These are phyloP conservation scores for Thelonectria discophora DNA, from an alignment of 2,329 filamentous ascomycete species.

Conservation along the genomic window DNA sequence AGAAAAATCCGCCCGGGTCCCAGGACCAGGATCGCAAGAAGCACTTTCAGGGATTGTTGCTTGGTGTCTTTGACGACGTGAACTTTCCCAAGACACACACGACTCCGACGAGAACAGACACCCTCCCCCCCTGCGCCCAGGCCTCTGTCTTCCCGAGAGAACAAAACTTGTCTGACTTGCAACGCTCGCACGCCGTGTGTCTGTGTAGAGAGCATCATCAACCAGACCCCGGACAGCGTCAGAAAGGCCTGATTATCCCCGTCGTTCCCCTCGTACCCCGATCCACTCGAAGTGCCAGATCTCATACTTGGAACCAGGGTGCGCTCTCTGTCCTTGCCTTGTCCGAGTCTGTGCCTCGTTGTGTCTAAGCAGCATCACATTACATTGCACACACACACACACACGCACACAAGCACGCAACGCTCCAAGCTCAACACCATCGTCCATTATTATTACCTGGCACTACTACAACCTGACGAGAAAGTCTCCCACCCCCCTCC, in stretches of 20 bases:
- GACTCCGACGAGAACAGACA: background rate
- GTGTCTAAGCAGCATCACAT: slow-evolving; percentile 6
- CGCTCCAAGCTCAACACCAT: background rate
- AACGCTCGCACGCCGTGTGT: slow-evolving; percentile 20
- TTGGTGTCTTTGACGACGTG: slow-evolving; percentile 17
- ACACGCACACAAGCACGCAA: background rate
- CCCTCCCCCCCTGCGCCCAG: slow-evolving; percentile 11
- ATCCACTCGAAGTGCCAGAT: slow-evolving; percentile 42
- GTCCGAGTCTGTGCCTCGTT: background rate
- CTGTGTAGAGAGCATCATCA: slow-evolving; percentile 38
- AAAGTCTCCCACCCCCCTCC: slow-evolving; percentile 31
- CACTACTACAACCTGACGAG: slow-evolving; percentile 34
- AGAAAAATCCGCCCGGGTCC: slow-evolving; percentile 19
- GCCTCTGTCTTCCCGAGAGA: slow-evolving; percentile 17
- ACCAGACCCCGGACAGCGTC: slow-evolving; percentile 31
- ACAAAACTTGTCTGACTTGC: slow-evolving; percentile 11
- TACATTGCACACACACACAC: slow-evolving; percentile 4
- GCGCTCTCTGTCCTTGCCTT: background rate
- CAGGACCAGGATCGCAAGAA: slow-evolving; percentile 17
- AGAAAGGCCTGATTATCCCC: slow-evolving; percentile 17
- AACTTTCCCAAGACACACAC: slow-evolving; percentile 6
- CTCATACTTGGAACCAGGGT: slow-evolving; percentile 22
- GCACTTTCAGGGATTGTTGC: slow-evolving; percentile 12
- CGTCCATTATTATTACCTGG: slow-evolving; percentile 21
- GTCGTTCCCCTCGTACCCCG: slow-evolving; percentile 31